Percentiles rank a stretch among this genome's conserved stretches.
Evolutionary conservation across 441 rosid species (phyloP).

Genomic region (Erysimum cheiri): DNA sequence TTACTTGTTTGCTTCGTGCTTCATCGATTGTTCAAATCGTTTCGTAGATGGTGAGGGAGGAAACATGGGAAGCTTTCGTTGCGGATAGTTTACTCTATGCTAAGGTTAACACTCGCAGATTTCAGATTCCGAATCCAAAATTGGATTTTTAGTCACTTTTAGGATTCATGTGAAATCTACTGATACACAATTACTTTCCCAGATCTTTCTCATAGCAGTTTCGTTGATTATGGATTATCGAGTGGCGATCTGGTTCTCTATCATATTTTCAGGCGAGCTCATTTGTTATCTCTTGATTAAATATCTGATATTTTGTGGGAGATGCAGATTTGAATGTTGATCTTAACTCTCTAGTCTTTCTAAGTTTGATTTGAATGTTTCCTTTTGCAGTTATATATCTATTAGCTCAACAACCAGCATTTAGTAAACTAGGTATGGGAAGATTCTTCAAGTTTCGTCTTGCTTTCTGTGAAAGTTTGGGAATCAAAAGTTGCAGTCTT

Average conservation of each 20-base stretch:
- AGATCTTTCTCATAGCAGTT: slow-evolving; percentile 76
- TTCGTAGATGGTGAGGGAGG: slow-evolving; percentile 65
- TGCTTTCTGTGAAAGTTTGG: slow-evolving; percentile 1
- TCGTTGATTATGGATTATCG: slow-evolving; percentile 73
- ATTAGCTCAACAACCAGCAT: slow-evolving; percentile 74
- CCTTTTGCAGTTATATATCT: slow-evolving; percentile 67
- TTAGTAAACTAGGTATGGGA: slow-evolving; percentile 67
- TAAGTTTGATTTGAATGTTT: slow-evolving; percentile 15
- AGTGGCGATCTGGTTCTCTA: slow-evolving; percentile 67
- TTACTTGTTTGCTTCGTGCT: slow-evolving; percentile 1
- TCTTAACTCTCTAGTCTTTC: neutral
- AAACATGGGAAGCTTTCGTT: slow-evolving; percentile 82
- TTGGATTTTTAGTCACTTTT: neutral
- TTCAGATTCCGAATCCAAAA: neutral
- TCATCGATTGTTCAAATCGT: slow-evolving; percentile 18
- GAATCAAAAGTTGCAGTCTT: slow-evolving; percentile 10
- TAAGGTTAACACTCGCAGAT: slow-evolving; percentile 54
- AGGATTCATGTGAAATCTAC: slow-evolving; percentile 11
- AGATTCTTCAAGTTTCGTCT: neutral
- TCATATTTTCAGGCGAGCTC: slow-evolving; percentile 66
- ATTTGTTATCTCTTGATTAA: neutral
- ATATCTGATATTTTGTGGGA: neutral
- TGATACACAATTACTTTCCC: slow-evolving; percentile 37
- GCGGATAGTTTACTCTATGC: slow-evolving; percentile 69
- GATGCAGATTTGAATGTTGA: slow-evolving; percentile 20